Conservation (phyloP, 768 basidiomycete species). For the Rhodotorula diobovata region DNA sequence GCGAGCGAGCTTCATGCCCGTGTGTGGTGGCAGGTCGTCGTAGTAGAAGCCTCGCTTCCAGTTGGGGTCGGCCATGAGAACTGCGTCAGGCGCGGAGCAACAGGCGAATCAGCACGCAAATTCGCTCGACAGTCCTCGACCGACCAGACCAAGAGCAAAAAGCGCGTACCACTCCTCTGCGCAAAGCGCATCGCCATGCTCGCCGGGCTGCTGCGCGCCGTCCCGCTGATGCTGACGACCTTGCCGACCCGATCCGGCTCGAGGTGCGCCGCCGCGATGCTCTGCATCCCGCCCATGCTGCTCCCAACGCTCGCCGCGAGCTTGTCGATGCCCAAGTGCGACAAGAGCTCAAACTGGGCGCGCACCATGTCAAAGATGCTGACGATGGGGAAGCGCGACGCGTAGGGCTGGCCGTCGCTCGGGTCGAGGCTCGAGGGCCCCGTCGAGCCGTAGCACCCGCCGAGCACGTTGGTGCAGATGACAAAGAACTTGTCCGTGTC, state of each 20-base stretch:
- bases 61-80: conserved; percentile 98
- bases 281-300: conserved; percentile 98
- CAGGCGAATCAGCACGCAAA: not conserved
- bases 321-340: conserved; percentile 73
- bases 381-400: conserved; percentile 82
- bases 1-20: conserved; percentile 95
- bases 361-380: conserved; percentile 96
- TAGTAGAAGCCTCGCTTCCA: conserved; percentile 99
- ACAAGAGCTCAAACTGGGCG: conserved; percentile 81
- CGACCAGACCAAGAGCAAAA: no score
- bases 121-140: not conserved
- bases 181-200: conserved; percentile 94
- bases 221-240: conserved; percentile 89
- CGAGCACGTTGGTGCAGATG: conserved; percentile 92
- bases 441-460: conserved; percentile 95
- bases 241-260: conserved; percentile 82
- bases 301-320: conserved; percentile 90
- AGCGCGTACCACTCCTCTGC: conserved; percentile 80
- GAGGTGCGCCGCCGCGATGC: conserved; percentile 89
- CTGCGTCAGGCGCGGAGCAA: conserved; percentile 51
- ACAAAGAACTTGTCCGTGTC: conserved; percentile 90
- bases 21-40: conserved; percentile 87
- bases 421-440: conserved; percentile 83
- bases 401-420: conserved; percentile 61
- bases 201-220: conserved; percentile 82